Base-by-base conservation (phyloP, 192 early-diverging fungal genomes). In the Coemansia reversa region DNA sequence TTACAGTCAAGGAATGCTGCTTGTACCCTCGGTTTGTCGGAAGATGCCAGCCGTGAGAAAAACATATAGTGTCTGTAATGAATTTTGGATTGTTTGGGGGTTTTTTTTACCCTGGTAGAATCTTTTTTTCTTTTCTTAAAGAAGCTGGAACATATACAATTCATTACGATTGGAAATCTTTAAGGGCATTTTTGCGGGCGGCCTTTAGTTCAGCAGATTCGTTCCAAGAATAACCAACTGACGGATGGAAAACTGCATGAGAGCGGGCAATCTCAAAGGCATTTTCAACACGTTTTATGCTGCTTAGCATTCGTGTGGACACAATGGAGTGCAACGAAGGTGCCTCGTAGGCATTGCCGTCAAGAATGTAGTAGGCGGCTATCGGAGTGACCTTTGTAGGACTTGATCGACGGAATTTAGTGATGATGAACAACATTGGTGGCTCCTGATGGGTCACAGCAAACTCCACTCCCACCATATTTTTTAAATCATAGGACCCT, bases 1-100 rank as follows among this genome's bases (percentile, higher is more conserved):
- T 84, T 77, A 94, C 89, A 33, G 94, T 99, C 19, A 85, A 92
- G 57, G 95, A 98, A 25, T 83, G 89, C 74, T 92, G 88, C 78
- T 72, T 96, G 72, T 99, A 96, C 84, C 97, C 97, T 50, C 86
- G 96, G 25, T 98, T 93, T 83, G 85, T 86, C 65, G 93, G 88
- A 30, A 84, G 93, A 60, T 95, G 94, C 76, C 65, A 83, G 55
- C 94, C 94, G 51, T 95, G 85, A 83, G 58, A 33, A 28, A 39
- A 39, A 39, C 35, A 39, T 11, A 39, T 9, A 9, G 7, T 35
- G 19, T 45, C 12, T 24, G 16, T 28, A 32, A 19, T 0, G n/a
- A n/a, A n/a, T n/a, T n/a, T n/a, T n/a, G n/a, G n/a, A n/a, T n/a
- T n/a, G n/a, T n/a, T n/a, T n/a, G n/a, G n/a, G n/a, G n/a, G n/a